Evolutionary conservation across 805 yeast species (phyloP), one percentile per base, ranked within the genome.

Genomic region (Wickerhamomyces sydowiorum): DNA sequence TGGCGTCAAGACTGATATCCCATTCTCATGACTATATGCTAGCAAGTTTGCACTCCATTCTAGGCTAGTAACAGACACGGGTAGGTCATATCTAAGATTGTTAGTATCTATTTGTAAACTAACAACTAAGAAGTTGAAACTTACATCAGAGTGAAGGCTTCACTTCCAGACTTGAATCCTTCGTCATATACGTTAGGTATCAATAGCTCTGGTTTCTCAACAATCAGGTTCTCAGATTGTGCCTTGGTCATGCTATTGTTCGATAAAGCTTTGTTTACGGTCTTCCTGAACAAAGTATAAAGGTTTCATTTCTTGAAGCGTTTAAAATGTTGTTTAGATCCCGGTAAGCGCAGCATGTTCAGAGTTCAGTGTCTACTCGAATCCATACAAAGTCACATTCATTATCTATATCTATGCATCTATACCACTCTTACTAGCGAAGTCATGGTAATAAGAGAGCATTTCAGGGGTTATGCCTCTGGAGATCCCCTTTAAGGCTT

Each of bases 401-500:
- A 5, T 31, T 14, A 4, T 5, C 14, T n/a, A 17, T 13, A 7
- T 17, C 23, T 24, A 46, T 7, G 56, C 56, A 22, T 64, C 54
- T 2, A 65, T 51, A 13, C 73, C 72, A 49, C 70, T 60, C 54
- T 69, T 65, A 7, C 57, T 50, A 7, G 71, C 69, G 52, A 70
- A 71, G 5, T 69, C 76, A 46, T 66, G 66, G 57, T 85, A 91
- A 50, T 87, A 90, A 2, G 72, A 75, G 25, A 90, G 56, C 96
- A 91, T 88, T 19, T 87, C 96, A 10, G 70, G 69, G 0, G 96
- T 89, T 36, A 93, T 93, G 23, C 91, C 93, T 54, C 73, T 75
- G 9, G 89, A 75, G 17, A 90, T 73, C 1, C 80, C 83, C 23
- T 56, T 53, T 40, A 91, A 54, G 0, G 96, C 97, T 41, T 69